Conservation (phyloP, 495 filamentous ascomycete genomes). For the Opeltia flavorubescens region DNA sequence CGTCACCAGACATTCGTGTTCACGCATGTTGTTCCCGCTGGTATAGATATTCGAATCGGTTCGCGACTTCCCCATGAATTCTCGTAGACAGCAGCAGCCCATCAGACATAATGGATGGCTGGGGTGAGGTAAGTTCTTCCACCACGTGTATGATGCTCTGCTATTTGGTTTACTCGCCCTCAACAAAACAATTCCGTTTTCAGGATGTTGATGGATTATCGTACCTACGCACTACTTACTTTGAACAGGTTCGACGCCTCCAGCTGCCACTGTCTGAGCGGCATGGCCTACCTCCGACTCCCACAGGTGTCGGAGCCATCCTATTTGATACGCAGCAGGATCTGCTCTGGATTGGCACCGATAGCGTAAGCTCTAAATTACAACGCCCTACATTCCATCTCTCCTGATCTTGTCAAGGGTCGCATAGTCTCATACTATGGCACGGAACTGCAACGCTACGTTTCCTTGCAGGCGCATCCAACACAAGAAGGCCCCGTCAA, state of each 20-base stretch:
- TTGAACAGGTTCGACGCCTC: neutral
- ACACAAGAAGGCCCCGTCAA: conserved; percentile 54
- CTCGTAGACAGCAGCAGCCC: neutral
- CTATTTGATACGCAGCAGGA: conserved; percentile 82
- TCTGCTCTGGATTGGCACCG: conserved; percentile 82
- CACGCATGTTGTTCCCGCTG: no score
- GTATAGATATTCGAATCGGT: neutral
- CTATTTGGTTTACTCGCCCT: neutral
- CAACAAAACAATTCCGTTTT: neutral
- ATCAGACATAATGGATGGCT: neutral
- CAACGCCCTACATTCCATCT: neutral
- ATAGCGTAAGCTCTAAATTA: conserved; percentile 46
- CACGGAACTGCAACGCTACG: conserved; percentile 62
- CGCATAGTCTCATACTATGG: conserved; percentile 76
- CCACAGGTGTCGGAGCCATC: conserved; percentile 29
- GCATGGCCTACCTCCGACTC: neutral
- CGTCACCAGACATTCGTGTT: no score
- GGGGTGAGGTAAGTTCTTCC: neutral
- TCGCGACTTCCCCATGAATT: neutral
- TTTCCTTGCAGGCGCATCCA: conserved; percentile 59
- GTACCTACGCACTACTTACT: neutral
- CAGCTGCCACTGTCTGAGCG: neutral
- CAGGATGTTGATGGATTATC: neutral
- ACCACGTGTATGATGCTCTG: no score
- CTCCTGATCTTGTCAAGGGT: conserved; percentile 38